Conservation (phyloP, 2,329 filamentous ascomycete species). For the Claviceps lovelessii region DNA sequence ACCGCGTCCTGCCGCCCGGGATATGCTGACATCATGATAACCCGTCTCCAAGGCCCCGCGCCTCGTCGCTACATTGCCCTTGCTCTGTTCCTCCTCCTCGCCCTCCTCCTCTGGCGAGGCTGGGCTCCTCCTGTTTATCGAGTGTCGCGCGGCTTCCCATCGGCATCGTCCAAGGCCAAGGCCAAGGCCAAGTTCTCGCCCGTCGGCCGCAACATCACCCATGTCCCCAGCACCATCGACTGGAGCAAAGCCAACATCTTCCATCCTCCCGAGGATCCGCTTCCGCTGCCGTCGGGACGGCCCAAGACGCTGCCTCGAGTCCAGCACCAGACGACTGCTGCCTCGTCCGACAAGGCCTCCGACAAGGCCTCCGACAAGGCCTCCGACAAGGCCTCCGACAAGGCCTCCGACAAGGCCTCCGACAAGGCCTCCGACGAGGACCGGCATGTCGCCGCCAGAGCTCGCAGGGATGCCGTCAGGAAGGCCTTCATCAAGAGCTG, state of each 20-base stretch:
- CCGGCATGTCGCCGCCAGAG: slow-evolving; percentile 11
- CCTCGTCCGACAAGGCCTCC: slow-evolving; percentile 12
- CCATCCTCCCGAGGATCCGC: slow-evolving; percentile 18
- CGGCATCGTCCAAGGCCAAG: not conserved
- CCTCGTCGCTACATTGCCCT: slow-evolving; percentile 20
- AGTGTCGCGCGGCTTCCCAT: slow-evolving; percentile 8
- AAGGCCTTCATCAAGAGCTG: slow-evolving; percentile 30
- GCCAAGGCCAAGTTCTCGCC: not conserved
- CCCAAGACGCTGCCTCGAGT: slow-evolving; percentile 27
- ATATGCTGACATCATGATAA: slow-evolving; percentile 14
- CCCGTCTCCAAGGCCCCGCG: slow-evolving; percentile 17
- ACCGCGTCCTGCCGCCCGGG: too few relatives aligned
- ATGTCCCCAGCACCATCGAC: slow-evolving; percentile 23
- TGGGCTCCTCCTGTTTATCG: slow-evolving; percentile 7
- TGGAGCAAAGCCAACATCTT: slow-evolving; percentile 21
- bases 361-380: too few relatives aligned
- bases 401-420: slow-evolving; percentile 15
- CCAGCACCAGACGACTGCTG: slow-evolving; percentile 16
- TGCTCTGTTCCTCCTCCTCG: slow-evolving; percentile 14
- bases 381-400: slow-evolving; percentile 18
- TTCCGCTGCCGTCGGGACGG: slow-evolving; percentile 20
- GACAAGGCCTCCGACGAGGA: slow-evolving; percentile 15
- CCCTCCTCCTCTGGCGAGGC: slow-evolving; percentile 15
- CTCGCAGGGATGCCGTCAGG: slow-evolving; percentile 24
- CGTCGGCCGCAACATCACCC: slow-evolving; percentile 15